A percentile compares a stretch with the other conserved stretches of the same genome.
Evolutionary conservation across 2,329 filamentous ascomycete genomes (phyloP).

Genomic region (Aspergillus flavus): DNA sequence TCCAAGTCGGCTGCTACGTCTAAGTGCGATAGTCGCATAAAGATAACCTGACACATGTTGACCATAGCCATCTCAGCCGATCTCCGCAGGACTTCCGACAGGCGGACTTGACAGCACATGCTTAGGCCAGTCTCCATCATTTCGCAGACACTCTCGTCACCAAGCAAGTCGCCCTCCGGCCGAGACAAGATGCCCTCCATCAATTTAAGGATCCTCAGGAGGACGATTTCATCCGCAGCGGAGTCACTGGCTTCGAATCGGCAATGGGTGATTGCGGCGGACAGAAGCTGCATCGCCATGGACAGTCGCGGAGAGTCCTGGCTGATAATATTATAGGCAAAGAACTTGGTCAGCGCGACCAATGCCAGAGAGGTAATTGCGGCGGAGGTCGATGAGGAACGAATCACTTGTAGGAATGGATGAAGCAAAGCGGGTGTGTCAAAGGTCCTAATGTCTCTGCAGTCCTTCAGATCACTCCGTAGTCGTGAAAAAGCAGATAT

Average conservation of each 20-base stretch:
- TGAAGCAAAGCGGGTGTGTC: constrained; percentile 87
- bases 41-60: constrained; percentile 98
- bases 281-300: constrained; percentile 90
- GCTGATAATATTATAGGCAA: constrained; percentile 90
- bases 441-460: constrained; percentile 87
- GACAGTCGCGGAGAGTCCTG: constrained; percentile 82
- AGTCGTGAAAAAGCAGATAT: constrained; percentile 93
- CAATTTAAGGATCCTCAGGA: constrained; percentile 89
- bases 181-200: constrained; percentile 99
- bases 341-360: constrained; percentile 92
- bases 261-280: constrained; percentile 94
- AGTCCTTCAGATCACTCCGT: constrained; percentile 81
- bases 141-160: constrained; percentile 96
- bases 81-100: constrained; percentile 85
- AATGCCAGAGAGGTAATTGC: constrained; percentile 94
- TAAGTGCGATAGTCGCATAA: constrained; percentile 85
- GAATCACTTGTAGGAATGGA: constrained; percentile 94
- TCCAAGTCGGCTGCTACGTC: constrained; percentile 73
- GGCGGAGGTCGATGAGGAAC: constrained; percentile 92
- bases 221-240: constrained; percentile 90
- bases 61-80: constrained; percentile 98
- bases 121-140: constrained; percentile 99
- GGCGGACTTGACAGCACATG: constrained; percentile 91
- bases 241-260: constrained; percentile 96
- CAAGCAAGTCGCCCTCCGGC: constrained; percentile 87